phyloP scores from a whole-genome alignment of 805 yeast genomes.

The Ogataea zsoltii region DNA sequence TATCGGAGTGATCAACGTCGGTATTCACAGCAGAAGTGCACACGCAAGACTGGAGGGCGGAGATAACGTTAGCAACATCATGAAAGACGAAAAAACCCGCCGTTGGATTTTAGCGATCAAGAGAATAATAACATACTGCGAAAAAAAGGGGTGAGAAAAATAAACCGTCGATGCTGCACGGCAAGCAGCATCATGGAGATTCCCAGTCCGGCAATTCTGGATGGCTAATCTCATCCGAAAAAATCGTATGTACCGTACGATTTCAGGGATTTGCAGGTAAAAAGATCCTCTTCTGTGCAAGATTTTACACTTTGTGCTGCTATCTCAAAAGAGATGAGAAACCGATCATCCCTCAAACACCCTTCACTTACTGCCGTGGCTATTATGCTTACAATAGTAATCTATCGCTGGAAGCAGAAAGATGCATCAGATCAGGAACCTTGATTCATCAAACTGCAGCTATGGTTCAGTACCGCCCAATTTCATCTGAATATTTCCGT shows the following conservation, averaged over 20 bases:
- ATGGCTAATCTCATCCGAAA: too few relatives aligned
- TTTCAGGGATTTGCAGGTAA: too few relatives aligned
- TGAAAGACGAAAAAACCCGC: conserved; percentile 75
- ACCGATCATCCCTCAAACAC: not conserved
- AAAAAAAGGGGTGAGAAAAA: conserved; percentile 18
- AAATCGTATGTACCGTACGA: too few relatives aligned
- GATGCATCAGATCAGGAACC: not conserved
- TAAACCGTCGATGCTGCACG: not conserved
- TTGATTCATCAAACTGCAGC: not conserved
- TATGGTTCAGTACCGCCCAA: not conserved
- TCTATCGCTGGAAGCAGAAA: not conserved
- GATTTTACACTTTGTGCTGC: not conserved
- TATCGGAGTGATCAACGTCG: conserved; percentile 76
- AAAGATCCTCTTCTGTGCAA: too few relatives aligned
- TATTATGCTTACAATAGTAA: not conserved
- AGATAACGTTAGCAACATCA: conserved; percentile 59
- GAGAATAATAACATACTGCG: conserved; percentile 63
- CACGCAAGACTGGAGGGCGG: conserved; percentile 51
- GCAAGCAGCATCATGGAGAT: not conserved
- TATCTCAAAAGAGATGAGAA: not conserved
- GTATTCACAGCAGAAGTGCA: conserved; percentile 75
- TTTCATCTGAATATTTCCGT: conserved; percentile 1
- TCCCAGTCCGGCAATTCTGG: not conserved
- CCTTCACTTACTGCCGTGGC: not conserved
- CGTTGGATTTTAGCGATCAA: conserved; percentile 77